A percentile compares a stretch with the other conserved stretches of the same genome.
phyloP scores from a whole-genome alignment of 805 yeast species.

The Metschnikowia matae region DNA sequence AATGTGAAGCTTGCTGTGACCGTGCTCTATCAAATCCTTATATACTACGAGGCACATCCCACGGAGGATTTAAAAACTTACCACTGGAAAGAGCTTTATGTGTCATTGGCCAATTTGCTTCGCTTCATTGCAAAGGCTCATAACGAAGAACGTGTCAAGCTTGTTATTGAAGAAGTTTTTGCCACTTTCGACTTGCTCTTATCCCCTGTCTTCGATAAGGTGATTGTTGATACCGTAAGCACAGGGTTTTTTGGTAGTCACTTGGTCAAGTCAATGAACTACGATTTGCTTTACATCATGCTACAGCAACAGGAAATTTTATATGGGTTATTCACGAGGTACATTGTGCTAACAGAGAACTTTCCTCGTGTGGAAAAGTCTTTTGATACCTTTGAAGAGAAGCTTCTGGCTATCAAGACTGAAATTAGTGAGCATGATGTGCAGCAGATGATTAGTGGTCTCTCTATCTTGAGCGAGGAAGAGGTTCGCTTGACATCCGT shows the following conservation, averaged over 20 bases:
- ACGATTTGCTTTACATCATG: slow-evolving; percentile 28
- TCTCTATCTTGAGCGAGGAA: slow-evolving; percentile 9
- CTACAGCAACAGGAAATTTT: slow-evolving; percentile 24
- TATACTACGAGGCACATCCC: slow-evolving; percentile 17
- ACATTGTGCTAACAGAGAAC: slow-evolving; percentile 12
- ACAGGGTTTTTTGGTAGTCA: slow-evolving; percentile 18
- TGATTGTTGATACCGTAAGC: slow-evolving; percentile 15
- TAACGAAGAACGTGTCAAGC: slow-evolving; percentile 18
- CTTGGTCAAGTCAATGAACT: slow-evolving; percentile 23
- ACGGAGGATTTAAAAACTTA: slow-evolving; percentile 21
- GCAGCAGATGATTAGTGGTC: slow-evolving; percentile 8
- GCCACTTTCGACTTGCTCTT: slow-evolving; percentile 14
- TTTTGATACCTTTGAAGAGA: slow-evolving; percentile 11
- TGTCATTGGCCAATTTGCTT: slow-evolving; percentile 28
- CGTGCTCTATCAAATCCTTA: slow-evolving; percentile 24
- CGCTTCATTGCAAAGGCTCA: slow-evolving; percentile 20
- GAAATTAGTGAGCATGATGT: slow-evolving; percentile 13
- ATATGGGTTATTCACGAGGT: slow-evolving; percentile 15
- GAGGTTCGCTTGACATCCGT: slow-evolving; percentile 5
- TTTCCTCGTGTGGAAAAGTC: slow-evolving; percentile 14
- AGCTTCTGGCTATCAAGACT: slow-evolving; percentile 20
- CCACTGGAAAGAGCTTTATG: slow-evolving; percentile 34
- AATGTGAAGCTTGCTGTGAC: slow-evolving; percentile 27
- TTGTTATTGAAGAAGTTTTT: slow-evolving; percentile 16
- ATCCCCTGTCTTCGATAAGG: slow-evolving; percentile 17